These are phyloP conservation scores for Ophiostoma quercus DNA, from an alignment of 2,329 filamentous ascomycete genomes.

Conservation along the genomic window DNA sequence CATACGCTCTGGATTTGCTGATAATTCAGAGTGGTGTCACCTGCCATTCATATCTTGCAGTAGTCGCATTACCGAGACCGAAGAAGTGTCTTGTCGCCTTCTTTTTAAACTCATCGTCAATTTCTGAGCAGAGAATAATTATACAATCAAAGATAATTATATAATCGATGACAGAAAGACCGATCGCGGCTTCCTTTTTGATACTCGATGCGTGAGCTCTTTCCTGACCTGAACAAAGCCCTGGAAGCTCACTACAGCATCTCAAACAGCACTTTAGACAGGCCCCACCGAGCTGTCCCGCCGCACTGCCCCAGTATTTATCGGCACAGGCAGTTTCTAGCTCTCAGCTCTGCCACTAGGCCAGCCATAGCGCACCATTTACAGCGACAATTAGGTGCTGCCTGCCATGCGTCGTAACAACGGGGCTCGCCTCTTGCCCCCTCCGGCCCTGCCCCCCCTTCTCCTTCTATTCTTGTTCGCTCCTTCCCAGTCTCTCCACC, in stretches of 20 bases:
- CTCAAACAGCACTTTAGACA: too few species aligned
- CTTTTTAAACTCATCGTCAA: too few species aligned
- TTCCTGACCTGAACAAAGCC: not conserved
- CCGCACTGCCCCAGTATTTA: not conserved
- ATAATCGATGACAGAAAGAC: not conserved
- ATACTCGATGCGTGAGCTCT: not conserved
- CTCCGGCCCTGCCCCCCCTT: conserved; percentile 2
- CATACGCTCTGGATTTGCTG: not conserved
- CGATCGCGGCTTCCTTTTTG: not conserved
- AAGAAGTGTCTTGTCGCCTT: not conserved
- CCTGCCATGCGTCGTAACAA: conserved; percentile 8
- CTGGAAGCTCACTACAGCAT: not conserved
- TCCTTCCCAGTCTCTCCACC: conserved; percentile 9
- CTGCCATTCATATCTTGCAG: not conserved
- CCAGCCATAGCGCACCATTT: not conserved
- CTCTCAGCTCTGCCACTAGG: not conserved
- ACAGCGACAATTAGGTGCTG: not conserved
- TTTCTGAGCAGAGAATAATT: not conserved
- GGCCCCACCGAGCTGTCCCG: not conserved
- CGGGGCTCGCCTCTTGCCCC: conserved; percentile 2
- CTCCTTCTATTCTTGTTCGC: conserved; percentile 3
- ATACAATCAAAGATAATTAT: not conserved
- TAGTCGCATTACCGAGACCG: not conserved
- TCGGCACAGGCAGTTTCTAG: not conserved
- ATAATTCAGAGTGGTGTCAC: not conserved